Evolutionary conservation across 1,139 yeast species (phyloP).

Genomic region (Debaryomyces subglobosus): DNA sequence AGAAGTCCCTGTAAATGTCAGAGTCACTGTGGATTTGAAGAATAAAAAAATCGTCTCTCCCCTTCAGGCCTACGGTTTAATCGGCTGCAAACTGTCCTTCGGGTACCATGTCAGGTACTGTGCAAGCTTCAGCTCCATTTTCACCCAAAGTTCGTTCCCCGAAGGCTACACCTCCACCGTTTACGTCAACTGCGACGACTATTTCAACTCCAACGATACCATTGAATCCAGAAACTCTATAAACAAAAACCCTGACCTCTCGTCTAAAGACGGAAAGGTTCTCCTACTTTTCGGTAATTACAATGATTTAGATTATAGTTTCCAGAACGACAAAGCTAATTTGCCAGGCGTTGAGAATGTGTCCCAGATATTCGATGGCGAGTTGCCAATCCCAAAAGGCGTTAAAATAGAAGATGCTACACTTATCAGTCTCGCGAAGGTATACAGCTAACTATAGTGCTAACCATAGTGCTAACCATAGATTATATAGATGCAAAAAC

Average conservation of each 20-base stretch:
- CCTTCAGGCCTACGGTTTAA: conserved; percentile 64
- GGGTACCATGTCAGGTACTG: conserved; percentile 81
- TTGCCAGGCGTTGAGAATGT: conserved; percentile 58
- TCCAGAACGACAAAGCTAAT: conserved; percentile 47
- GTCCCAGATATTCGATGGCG: conserved; percentile 70
- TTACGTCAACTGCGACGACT: conserved; percentile 70
- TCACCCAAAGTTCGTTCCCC: conserved; percentile 67
- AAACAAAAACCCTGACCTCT: conserved; percentile 13
- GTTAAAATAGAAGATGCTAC: conserved; percentile 73
- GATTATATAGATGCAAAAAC: not conserved
- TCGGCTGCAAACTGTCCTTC: conserved; percentile 62
- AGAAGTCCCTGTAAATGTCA: conserved; percentile 73
- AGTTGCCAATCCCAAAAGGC: conserved; percentile 55
- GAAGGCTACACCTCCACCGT: conserved; percentile 74
- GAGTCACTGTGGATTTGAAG: conserved; percentile 78
- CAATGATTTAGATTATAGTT: conserved; percentile 56
- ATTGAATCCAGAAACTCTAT: conserved; percentile 7
- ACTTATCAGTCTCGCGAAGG: conserved; percentile 59
- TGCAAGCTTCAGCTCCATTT: conserved; percentile 59
- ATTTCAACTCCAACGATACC: conserved; percentile 29
- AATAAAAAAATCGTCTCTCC: conserved; percentile 72
- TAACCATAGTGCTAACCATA: not conserved
- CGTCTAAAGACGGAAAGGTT: conserved; percentile 32
- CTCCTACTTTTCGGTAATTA: conserved; percentile 68
- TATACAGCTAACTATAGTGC: conserved; percentile 6